Percentiles rank a stretch among this genome's conserved stretches.
These are phyloP conservation scores for Tilletiopsis washingtonensis DNA, from an alignment of 1,284 basidiomycete genomes.

Conservation along the genomic window DNA sequence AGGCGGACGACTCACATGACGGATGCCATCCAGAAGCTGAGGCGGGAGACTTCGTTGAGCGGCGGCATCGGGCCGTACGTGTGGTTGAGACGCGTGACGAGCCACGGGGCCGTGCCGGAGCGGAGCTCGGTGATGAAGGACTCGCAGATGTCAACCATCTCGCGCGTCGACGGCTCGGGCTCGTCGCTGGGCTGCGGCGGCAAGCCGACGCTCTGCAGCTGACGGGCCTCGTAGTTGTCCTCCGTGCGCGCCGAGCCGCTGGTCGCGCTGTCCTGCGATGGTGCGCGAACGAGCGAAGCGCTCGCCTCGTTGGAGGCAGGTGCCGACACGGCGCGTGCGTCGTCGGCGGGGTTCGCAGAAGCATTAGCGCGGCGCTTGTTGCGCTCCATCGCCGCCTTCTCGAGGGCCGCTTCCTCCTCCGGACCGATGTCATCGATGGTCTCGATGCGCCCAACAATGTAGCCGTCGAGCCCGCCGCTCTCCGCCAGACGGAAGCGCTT, in stretches of 20 bases:
- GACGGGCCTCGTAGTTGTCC: neutral
- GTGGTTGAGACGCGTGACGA: constrained; percentile 70
- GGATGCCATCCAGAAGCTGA: constrained; percentile 66
- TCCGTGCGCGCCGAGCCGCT: neutral
- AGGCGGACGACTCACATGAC: too few species aligned
- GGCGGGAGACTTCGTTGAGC: constrained; percentile 26
- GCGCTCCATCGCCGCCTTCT: neutral
- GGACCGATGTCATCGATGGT: constrained; percentile 22
- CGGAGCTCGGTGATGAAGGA: constrained; percentile 71
- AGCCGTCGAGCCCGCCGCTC: constrained; percentile 65
- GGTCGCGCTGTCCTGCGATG: neutral
- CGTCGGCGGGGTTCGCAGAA: neutral
- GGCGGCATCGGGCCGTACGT: constrained; percentile 36
- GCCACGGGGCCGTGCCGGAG: constrained; percentile 79
- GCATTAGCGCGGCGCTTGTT: neutral
- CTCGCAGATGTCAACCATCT: constrained; percentile 68
- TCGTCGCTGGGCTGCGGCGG: neutral
- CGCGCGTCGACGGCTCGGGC: constrained; percentile 54
- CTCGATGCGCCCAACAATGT: constrained; percentile 76
- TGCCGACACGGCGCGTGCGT: neutral
- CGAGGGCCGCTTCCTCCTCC: constrained; percentile 18
- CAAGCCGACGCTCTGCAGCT: neutral
- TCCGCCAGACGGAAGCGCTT: constrained; percentile 79
- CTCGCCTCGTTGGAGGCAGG: neutral
- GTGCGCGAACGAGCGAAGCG: too few species aligned